Base-by-base conservation (phyloP, 441 rosid genomes). In the Omphalea diandra region DNA sequence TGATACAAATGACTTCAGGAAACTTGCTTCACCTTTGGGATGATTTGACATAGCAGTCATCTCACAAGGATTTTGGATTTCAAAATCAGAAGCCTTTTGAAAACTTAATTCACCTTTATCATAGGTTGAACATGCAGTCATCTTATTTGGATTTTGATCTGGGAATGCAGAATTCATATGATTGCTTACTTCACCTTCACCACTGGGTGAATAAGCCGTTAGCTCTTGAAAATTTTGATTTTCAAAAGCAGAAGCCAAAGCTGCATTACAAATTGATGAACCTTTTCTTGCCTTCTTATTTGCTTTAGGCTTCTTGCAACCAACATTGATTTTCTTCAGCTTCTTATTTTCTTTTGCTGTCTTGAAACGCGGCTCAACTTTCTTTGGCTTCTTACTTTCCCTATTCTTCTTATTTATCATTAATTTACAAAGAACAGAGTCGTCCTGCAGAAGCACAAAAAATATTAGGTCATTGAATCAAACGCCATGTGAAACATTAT, bases 351-450 rank as follows among this genome's bases (percentile, higher is more conserved):
- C 5, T 14, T 35, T 44, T 27, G 26, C 3, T 11, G 38, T 27
- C 1, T 7, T 12, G n/a, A 36, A 22, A 17, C 7, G 3, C n/a
- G 18, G 33, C 41, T 11, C 26, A 9, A 18, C 22, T 24, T 71
- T 43, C 9, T 22, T 22, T 3, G 32, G 4, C 33, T 63, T 63
- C 46, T 17, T 46, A 31, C 2, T 36, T 17, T n/a, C 26, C 8
- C 35, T 72, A 3, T 63, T 38, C 47, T 67, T 54, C 40, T 40
- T 55, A 18, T 38, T 54, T 24, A 40, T 56, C 65, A 20, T 46
- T 52, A 72, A 47, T 72, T 57, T 72, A 56, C 46, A 54, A 1
- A 72, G 65, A 56, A 56, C 65, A 32, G 32, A 72, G 17, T 72
- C 70, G 6, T 35, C 75, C 75, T 72, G 64, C 61, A 50, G 11